phyloP scores from a whole-genome alignment of 1,284 basidiomycete species.

The Hymenochaete sp. region DNA sequence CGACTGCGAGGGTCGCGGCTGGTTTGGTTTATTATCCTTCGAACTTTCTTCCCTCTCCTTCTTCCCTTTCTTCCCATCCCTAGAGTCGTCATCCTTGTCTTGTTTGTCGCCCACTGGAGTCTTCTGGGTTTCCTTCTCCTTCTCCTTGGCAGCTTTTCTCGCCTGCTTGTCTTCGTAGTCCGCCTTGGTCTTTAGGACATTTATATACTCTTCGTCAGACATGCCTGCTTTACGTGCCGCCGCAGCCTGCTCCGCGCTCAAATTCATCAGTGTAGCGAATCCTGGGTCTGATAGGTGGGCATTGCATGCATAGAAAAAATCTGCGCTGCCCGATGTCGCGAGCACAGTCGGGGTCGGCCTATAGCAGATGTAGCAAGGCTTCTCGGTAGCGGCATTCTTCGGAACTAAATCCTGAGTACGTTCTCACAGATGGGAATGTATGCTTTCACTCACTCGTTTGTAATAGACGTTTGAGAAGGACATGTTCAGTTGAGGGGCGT shows the following conservation, averaged over 20 bases:
- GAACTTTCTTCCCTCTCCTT: conserved; percentile 27
- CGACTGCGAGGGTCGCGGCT: conserved; percentile 22
- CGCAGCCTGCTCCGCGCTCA: conserved; percentile 29
- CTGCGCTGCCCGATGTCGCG: conserved; percentile 62
- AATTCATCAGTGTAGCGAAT: conserved; percentile 53
- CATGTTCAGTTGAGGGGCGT: conserved; percentile 31
- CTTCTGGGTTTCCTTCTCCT: conserved; percentile 34
- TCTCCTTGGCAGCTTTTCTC: conserved; percentile 42
- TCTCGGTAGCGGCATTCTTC: conserved; percentile 59
- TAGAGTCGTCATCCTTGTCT: conserved; percentile 28
- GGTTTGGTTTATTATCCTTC: conserved; percentile 21
- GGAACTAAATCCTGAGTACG: conserved; percentile 3
- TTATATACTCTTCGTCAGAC: conserved; percentile 59
- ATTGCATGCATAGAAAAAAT: conserved; percentile 68
- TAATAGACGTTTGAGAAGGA: conserved; percentile 72
- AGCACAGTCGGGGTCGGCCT: conserved; percentile 68
- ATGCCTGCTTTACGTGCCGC: conserved; percentile 35
- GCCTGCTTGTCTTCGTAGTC: conserved; percentile 71
- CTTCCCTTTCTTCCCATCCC: conserved; percentile 28
- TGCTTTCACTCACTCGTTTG: conserved; percentile 53
- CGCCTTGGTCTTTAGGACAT: conserved; percentile 62
- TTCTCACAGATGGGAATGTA: conserved; percentile 18
- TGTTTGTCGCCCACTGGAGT: too few species aligned
- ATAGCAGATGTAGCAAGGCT: conserved; percentile 62
- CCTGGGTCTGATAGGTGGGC: conserved; percentile 59